Percentiles rank a stretch among this genome's conserved stretches.
Evolutionary conservation across 352 stramenopile species (phyloP).

Genomic region (Pythium aquatile): DNA sequence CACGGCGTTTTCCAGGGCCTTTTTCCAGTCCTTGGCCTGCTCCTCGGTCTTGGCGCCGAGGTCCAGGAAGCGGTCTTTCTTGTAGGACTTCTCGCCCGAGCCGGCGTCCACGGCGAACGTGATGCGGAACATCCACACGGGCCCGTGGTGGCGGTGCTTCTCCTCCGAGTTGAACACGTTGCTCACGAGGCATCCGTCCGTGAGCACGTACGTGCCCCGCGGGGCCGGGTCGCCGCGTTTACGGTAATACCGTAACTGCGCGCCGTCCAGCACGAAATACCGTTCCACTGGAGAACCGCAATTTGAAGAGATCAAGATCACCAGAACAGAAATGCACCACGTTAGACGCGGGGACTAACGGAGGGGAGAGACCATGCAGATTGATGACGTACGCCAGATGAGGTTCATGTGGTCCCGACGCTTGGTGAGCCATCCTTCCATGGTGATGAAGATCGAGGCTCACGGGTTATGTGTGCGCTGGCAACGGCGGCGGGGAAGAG

Average conservation of each 20-base stretch:
- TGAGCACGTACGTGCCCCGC: constrained; percentile 83
- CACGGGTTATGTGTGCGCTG: neutral
- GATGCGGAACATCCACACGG: constrained; percentile 90
- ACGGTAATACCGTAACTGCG: constrained; percentile 86
- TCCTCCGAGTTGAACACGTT: constrained; percentile 86
- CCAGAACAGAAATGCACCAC: neutral
- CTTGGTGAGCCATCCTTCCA: constrained; percentile 89
- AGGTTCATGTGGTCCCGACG: constrained; percentile 90
- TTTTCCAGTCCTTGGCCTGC: constrained; percentile 78
- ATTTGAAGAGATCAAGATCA: neutral
- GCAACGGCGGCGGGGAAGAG: no score
- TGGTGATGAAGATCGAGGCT: constrained; percentile 23
- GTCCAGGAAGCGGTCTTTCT: constrained; percentile 88
- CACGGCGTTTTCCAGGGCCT: constrained; percentile 75
- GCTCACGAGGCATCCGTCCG: constrained; percentile 73
- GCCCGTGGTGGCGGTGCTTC: constrained; percentile 86
- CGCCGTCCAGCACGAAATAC: constrained; percentile 86
- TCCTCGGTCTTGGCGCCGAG: constrained; percentile 85
- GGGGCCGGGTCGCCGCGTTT: constrained; percentile 81
- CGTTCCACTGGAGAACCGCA: constrained; percentile 55
- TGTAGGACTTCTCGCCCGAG: constrained; percentile 78
- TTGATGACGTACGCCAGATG: constrained; percentile 73
- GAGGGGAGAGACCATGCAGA: neutral
- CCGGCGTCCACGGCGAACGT: constrained; percentile 67
- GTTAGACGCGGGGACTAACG: neutral